phyloP scores from a whole-genome alignment of 2,329 filamentous ascomycete species.

The Paramyrothecium sp. region DNA sequence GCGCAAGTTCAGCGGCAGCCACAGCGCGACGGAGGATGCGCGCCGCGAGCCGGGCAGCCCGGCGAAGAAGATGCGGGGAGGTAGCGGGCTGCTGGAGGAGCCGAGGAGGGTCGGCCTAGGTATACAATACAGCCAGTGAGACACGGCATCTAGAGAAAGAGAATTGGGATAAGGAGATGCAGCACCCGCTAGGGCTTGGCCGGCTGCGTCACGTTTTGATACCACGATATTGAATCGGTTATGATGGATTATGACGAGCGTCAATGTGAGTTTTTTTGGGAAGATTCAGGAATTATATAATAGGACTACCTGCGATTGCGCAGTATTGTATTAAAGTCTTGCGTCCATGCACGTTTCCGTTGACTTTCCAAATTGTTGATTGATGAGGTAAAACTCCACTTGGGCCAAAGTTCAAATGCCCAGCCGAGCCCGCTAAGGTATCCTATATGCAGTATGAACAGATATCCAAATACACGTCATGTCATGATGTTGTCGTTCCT shows the following conservation, averaged over 20 bases:
- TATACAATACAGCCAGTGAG: conserved; percentile 44
- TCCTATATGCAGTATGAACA: not conserved
- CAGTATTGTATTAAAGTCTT: too few species aligned
- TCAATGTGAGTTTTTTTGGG: not conserved
- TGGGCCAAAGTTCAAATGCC: too few species aligned
- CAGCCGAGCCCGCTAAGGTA: not conserved
- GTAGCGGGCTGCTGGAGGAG: conserved; percentile 35
- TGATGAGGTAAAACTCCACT: too few species aligned
- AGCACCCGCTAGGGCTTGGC: too few species aligned
- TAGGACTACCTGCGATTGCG: too few species aligned
- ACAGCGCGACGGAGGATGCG: conserved; percentile 24
- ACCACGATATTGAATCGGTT: not conserved
- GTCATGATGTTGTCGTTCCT: not conserved
- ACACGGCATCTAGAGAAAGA: not conserved
- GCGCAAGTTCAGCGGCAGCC: conserved; percentile 45
- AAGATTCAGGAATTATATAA: not conserved
- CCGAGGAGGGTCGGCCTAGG: conserved; percentile 46
- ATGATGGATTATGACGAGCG: not conserved
- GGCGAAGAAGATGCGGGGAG: conserved; percentile 49
- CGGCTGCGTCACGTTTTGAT: not conserved
- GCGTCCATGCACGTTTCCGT: too few species aligned
- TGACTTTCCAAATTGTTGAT: too few species aligned
- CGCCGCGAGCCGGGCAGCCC: conserved; percentile 42
- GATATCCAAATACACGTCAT: not conserved
- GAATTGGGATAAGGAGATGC: not conserved